Evolutionary conservation across 116 monocot genomes (phyloP).

Genomic region (Posidonia oceanica): DNA sequence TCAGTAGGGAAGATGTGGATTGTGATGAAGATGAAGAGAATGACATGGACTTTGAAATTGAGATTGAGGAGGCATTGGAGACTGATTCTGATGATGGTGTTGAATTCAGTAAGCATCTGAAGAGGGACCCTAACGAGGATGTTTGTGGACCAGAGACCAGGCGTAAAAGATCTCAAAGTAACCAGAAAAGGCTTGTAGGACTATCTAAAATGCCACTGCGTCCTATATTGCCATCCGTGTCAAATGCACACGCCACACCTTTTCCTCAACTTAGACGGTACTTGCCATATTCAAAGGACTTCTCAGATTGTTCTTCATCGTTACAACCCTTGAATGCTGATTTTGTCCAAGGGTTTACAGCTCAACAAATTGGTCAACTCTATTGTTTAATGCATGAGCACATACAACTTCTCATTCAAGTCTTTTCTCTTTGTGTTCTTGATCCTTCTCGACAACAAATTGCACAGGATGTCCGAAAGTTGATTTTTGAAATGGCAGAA

Average conservation of each 20-base stretch:
- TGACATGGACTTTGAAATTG: conserved; percentile 85
- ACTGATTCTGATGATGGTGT: conserved; percentile 57
- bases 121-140: conserved; percentile 11
- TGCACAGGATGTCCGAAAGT: conserved; percentile 33
- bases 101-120: conserved; percentile 9
- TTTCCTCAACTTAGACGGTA: conserved; percentile 18
- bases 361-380: conserved; percentile 64
- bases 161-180: conserved; percentile 43
- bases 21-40: conserved; percentile 86
- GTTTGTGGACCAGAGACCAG: conserved; percentile 46
- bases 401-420: conserved; percentile 83
- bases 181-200: conserved; percentile 19
- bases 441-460: conserved; percentile 66
- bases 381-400: conserved; percentile 76
- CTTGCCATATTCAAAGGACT: conserved; percentile 11
- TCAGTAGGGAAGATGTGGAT: conserved; percentile 17
- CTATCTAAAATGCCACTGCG: conserved; percentile 37
- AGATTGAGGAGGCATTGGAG: conserved; percentile 80
- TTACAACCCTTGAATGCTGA: conserved; percentile 14
- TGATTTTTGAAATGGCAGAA: conserved; percentile 62
- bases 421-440: conserved; percentile 63
- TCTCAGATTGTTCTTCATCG: conserved; percentile 17
- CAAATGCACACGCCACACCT: conserved; percentile 5
- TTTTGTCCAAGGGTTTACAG: conserved; percentile 47
- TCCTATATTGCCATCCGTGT: conserved; percentile 56